Evolutionary conservation across 2,329 filamentous ascomycete genomes (phyloP), one percentile per base, ranked within the genome.

Genomic region (Xylaria sp.): DNA sequence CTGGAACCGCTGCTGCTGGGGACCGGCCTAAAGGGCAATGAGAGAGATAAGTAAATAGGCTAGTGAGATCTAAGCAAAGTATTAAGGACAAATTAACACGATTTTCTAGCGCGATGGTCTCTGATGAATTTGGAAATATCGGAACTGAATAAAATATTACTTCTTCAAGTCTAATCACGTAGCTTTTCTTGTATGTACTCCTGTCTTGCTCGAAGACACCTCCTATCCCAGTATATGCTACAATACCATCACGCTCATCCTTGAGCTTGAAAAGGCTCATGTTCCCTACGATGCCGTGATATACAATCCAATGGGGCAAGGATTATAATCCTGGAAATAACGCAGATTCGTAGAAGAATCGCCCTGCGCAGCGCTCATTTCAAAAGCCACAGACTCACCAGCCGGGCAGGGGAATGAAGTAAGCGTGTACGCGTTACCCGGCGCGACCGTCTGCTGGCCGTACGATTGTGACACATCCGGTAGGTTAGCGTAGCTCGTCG

Each of bases 271-370:
- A 28, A 28, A 28, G 28, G 28, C 12, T 44, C 12, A 13, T 5
- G 5, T 13, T 15, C 6, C 10, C 34, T 63, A 63, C 62, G 76
- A 81, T 41, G 74, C 77, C 9, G 78, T 80, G 48, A 83, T 79
- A 70, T 78, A 83, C 69, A 83, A 67, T 13, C 82, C 82, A 54
- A 83, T 76, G n/a, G 82, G 81, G 46, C 78, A 80, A 5, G 81
- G 81, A 74, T 90, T 90, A 73, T 82, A 90, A 76, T 92, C 88
- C 80, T 92, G 84, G 81, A 91, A 90, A 79, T 86, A 92, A 65
- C 85, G 79, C 48, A 92, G 78, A 57, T 81, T 76, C 48, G 88
- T 88, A 71, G 80, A 81, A 2, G 84, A 86, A 39, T 66, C 63
- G 6, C 80, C 80, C 56, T 80, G 83, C 73, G 65, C 73, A 15